These are phyloP conservation scores for Malassezia equina DNA, from an alignment of 1,284 basidiomycete species.

Conservation along the genomic window DNA sequence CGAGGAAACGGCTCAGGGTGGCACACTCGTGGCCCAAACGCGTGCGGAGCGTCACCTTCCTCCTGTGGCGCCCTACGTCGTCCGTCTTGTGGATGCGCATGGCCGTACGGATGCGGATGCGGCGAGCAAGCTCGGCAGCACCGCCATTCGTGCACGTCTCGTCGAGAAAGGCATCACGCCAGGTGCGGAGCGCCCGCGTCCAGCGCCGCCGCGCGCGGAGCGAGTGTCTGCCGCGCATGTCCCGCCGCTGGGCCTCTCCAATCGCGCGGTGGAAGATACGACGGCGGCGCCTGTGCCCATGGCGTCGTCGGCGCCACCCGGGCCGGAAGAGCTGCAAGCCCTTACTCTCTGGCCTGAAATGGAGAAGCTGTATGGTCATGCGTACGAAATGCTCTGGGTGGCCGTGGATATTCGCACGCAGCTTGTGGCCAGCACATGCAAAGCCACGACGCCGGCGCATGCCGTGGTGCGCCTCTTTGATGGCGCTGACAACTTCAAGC, in stretches of 20 bases:
- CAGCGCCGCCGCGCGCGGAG: conserved; percentile 1
- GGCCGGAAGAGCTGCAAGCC: conserved; percentile 60
- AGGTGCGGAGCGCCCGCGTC: conserved; percentile 2
- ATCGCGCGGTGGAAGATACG: conserved; percentile 30
- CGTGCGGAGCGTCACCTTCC: conserved; percentile 26
- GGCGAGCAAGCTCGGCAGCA: conserved; percentile 42
- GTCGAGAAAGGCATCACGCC: conserved; percentile 9
- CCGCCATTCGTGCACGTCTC: conserved; percentile 41
- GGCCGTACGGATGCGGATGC: conserved; percentile 33
- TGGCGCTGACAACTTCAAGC: conserved; percentile 56
- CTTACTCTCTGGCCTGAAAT: conserved; percentile 89
- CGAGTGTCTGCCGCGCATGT: conserved; percentile 31
- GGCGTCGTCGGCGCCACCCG: conserved; percentile 48
- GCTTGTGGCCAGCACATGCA: conserved; percentile 82
- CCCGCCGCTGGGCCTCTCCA: conserved; percentile 42
- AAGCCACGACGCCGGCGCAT: conserved; percentile 73
- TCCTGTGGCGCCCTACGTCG: conserved; percentile 27
- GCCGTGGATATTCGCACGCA: conserved; percentile 34
- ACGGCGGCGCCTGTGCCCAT: not conserved
- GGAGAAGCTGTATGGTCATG: conserved; percentile 95
- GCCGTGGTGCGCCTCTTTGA: conserved; percentile 78
- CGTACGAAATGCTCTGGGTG: conserved; percentile 66
- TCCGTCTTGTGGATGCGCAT: conserved; percentile 34
- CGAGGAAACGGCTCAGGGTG: conserved; percentile 40
- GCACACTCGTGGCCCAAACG: conserved; percentile 27